Evolutionary conservation across 1,284 basidiomycete species (phyloP), one percentile per base, ranked within the genome.

Genomic region (Cutaneotrichosporon cyanovorans): DNA sequence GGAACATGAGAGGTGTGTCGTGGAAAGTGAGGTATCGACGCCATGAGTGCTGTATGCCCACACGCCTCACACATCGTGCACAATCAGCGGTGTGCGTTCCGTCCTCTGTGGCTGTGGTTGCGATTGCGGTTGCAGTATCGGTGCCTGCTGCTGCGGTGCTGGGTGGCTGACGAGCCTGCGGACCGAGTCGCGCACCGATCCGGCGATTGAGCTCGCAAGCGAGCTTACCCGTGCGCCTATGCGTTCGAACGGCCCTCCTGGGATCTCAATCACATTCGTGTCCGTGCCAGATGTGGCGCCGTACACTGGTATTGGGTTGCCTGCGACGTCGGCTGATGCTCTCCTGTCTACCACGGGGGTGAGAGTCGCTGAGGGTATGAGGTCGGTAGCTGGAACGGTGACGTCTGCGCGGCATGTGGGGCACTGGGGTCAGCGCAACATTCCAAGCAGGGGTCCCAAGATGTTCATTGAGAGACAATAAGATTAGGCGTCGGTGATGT

Each of bases 381-480:
- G 45, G 43, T 52, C 50, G 11, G 37, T 33, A 6, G 58, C 42
- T 7, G 84, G 81, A 46, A 81, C 77, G 2, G 87, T 89, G 32
- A 90, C 87, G 62, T 90, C 87, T 36, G 85, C 82, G 66, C 89
- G 86, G 74, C 87, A 90, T 1, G 89, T 78, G 14, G 87, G 87
- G 59, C 87, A 91, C 87, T 91, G 55, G 43, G 9, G 42, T 50
- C 42, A 46, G 36, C 31, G 21, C 9, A 31, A 31, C 30, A 31
- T 9, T n/a, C n/a, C n/a, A n/a, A n/a, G n/a, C n/a, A n/a, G n/a
- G n/a, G n/a, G n/a, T n/a, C n/a, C n/a, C n/a, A n/a, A n/a, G n/a
- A n/a, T n/a, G n/a, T n/a, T n/a, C n/a, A n/a, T n/a, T n/a, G n/a
- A n/a, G n/a, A n/a, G n/a, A n/a, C n/a, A n/a, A n/a, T n/a, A n/a